Evolutionary conservation across 176 grass and related monocot species (phyloP), one percentile per base, ranked within the genome.

Genomic region (Echinochloa phyllopogon): DNA sequence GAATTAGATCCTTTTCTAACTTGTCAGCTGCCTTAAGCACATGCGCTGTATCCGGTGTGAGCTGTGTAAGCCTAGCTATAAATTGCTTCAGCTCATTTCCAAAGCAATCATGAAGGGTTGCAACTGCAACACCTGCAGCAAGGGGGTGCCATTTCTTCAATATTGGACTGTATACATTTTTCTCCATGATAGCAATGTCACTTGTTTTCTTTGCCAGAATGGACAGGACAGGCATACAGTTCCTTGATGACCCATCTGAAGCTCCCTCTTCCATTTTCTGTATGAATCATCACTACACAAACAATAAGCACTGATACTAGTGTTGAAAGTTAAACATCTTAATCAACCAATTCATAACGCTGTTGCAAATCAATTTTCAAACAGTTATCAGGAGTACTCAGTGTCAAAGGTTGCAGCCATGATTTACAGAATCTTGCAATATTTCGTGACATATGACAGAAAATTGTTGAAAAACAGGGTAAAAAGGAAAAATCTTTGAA

Each of bases 131-230:
- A 79, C 73, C 86, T 65, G 83, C 71, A 82, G 93, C 89, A 84
- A 89, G 88, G 21, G 93, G 91, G 74, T 98, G 93, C 91, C 93
- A 95, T 81, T 90, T 91, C 72, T 91, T 88, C 41, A 98, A 81
- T 92, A 95, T 85, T 74, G 93, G 89, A 80, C 91, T 94, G 72
- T 93, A 98, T 55, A 95, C 6, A 44, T 85, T 84, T 88, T 90
- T 98, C 68, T 98, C 93, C 80, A 92, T 94, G 24, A 50, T 83
- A 86, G 96, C 93, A 77, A 98, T 79, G 51, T 94, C 61, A 72
- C 83, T 79, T 83, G 87, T 90, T 85, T 92, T 87, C 68, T 94
- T 95, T 82, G 96, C 93, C n/a, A 98, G 91, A 45, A 95, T 77
- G 42, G 85, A 90, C 48, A 98, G 83, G 66, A 88, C 61, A 80